Evolutionary conservation across 805 yeast genomes (phyloP).

Genomic region (Candida silvatica): DNA sequence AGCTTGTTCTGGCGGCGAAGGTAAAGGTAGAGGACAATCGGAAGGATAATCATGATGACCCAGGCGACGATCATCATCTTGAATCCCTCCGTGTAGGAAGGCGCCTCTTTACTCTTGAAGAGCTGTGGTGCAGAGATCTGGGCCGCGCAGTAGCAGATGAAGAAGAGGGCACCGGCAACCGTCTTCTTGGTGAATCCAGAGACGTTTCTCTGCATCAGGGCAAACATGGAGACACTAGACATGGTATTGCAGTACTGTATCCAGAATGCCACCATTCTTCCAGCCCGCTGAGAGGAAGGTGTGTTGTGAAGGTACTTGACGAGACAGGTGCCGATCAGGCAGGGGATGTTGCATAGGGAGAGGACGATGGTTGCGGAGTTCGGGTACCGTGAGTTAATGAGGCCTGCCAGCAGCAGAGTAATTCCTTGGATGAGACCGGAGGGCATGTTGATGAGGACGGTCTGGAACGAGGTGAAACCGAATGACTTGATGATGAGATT

Average conservation of each 20-base stretch:
- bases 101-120: slow-evolving; percentile 33
- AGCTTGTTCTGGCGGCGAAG: slow-evolving; percentile 25
- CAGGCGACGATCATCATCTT: slow-evolving; percentile 34
- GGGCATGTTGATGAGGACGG: slow-evolving; percentile 20
- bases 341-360: no score
- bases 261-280: slow-evolving; percentile 2
- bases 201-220: slow-evolving; percentile 36
- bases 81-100: slow-evolving; percentile 35
- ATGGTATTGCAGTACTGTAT: slow-evolving; percentile 1
- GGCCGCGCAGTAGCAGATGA: slow-evolving; percentile 24
- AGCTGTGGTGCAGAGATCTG: slow-evolving; percentile 40
- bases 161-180: slow-evolving; percentile 6
- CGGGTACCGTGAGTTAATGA: no score
- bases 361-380: no score
- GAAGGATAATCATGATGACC: slow-evolving; percentile 29
- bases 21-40: slow-evolving; percentile 24
- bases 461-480: slow-evolving; percentile 23
- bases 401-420: no score
- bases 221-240: neutral
- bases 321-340: no score
- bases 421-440: slow-evolving; percentile 26
- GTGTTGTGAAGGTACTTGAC: slow-evolving; percentile 2
- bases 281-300: neutral
- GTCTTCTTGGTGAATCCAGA: slow-evolving; percentile 62
- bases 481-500: slow-evolving; percentile 21